Base-by-base conservation (phyloP, 352 stramenopile species). In the Bremia lactucae region DNA sequence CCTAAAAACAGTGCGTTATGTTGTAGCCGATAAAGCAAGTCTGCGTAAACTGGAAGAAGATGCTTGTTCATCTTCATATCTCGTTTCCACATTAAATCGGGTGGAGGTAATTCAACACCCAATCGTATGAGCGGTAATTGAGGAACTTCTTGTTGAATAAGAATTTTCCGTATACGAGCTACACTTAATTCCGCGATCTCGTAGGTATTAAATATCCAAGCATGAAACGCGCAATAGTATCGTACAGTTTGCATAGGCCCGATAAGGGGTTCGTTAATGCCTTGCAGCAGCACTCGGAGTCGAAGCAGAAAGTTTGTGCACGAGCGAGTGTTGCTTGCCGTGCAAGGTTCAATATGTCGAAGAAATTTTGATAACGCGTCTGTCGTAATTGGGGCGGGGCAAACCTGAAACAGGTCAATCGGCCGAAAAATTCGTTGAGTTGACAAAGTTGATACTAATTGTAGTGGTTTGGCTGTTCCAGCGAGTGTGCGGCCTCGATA, bases 231-330 rank as follows among this genome's bases (percentile, higher is more conserved):
- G 1, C 10, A 10, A n/a, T 33, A 13, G 11, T 16, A 13, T 1
- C 5, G 28, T 1, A 15, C 1, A 2, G 11, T n/a, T 14, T 33
- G 2, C 10, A 13, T 33, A 10, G 28, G 5, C 2, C 28, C 28
- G 4, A 33, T 33, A 6, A n/a, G 28, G 4, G 16, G 13, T 28
- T 35, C 14, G 21, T 18, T 10, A 13, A 18, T 16, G 51, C 39
- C 23, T 52, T 49, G 6, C 16, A 29, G 2, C 23, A 24, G 13
- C 26, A 34, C 11, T 42, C 39, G 0, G 45, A 21, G 28, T 22
- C 46, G 44, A 51, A 74, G 28, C 52, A 55, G 45, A 77, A 86
- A 33, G 4, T 33, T 33, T 10, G 11, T 6, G 15, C 28, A 33
- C 6, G 4, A 15, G 28, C 28, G 28, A 6, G 7, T n/a, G 28